Evolutionary conservation across 306 rosid genomes (phyloP), one percentile per base, ranked within the genome.

Genomic region (Parietaria judaica): DNA sequence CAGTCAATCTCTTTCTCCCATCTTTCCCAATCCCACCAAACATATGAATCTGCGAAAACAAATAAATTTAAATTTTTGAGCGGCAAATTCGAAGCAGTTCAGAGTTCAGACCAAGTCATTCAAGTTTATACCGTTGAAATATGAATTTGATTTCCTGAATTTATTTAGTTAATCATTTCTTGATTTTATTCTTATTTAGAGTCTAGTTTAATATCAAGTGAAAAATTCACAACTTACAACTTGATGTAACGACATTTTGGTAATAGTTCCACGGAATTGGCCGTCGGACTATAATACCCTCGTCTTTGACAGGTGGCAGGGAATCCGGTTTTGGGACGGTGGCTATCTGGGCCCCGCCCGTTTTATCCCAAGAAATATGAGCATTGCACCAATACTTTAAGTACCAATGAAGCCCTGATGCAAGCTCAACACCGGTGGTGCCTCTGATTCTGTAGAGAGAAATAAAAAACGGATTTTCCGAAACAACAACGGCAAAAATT

Each of bases 21-120:
- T 83, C 92, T 88, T 76, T 79, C 83, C 98, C 98, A 88, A 66
- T 92, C 95, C 98, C 98, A 92, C 98, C 98, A 91, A 48, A 86
- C 95, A 80, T 73, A 92, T 14, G 98, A 88, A 82, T 92, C 96
- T 92, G 81, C 69, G 73, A 41, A 41, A 41, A 41, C 0, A 23
- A 23, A 23, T 23, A 1, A 23, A 23, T 23, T n/a, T n/a, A 23
- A 23, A 23, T 23, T 23, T 0, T 23, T 23, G 31, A 23, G 31
- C 31, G 31, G 31, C 31, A 23, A 23, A 23, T 23, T 23, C 31
- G 31, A 23, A 23, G 31, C 31, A 23, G 31, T 23, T 23, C 31
- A 23, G 31, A 23, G 31, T 23, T 23, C 31, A 23, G 31, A 23
- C 31, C 31, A 23, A 23, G 31, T 23, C 31, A 23, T 23, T 23